A percentile compares a stretch with the other conserved stretches of the same genome.
phyloP scores from a whole-genome alignment of 1,284 basidiomycete species.

The Pyrrhoderma lamaoense region DNA sequence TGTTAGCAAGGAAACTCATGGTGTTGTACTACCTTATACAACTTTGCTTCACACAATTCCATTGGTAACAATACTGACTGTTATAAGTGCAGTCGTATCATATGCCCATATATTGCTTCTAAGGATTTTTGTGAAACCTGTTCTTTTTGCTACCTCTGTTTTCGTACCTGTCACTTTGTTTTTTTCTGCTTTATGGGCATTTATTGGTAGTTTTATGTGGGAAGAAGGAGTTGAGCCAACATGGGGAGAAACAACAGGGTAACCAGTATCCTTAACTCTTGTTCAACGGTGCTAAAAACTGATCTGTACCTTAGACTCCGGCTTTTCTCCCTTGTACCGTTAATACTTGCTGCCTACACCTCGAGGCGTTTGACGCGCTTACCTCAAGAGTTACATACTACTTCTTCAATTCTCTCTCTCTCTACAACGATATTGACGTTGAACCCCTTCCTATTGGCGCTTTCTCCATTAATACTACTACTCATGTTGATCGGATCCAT shows the following conservation, averaged over 20 bases:
- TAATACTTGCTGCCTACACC: slow-evolving; percentile 63
- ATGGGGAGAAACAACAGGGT: slow-evolving; percentile 79
- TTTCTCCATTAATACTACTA: slow-evolving; percentile 76
- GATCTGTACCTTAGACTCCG: slow-evolving; percentile 42
- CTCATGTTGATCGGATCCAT: slow-evolving; percentile 66
- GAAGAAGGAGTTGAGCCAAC: slow-evolving; percentile 60
- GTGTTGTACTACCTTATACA: slow-evolving; percentile 50
- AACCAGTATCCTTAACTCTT: slow-evolving; percentile 26
- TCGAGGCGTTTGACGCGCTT: slow-evolving; percentile 64
- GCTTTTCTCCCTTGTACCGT: slow-evolving; percentile 70
- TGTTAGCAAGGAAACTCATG: slow-evolving; percentile 31
- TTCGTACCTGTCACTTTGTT: slow-evolving; percentile 77
- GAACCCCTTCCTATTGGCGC: slow-evolving; percentile 76
- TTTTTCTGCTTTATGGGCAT: slow-evolving; percentile 80
- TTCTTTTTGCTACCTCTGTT: slow-evolving; percentile 72
- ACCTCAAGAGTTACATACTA: slow-evolving; percentile 58
- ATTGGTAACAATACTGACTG: slow-evolving; percentile 70
- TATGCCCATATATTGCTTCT: slow-evolving; percentile 75
- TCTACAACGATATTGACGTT: slow-evolving; percentile 70
- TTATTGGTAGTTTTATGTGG: slow-evolving; percentile 86
- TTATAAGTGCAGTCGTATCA: slow-evolving; percentile 63
- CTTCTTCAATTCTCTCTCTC: slow-evolving; percentile 74
- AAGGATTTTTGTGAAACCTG: slow-evolving; percentile 73
- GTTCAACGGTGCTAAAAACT: slow-evolving; percentile 11
- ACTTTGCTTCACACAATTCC: slow-evolving; percentile 80